phyloP scores from a whole-genome alignment of 768 basidiomycete species.

The Xanthoconium stramineum region DNA sequence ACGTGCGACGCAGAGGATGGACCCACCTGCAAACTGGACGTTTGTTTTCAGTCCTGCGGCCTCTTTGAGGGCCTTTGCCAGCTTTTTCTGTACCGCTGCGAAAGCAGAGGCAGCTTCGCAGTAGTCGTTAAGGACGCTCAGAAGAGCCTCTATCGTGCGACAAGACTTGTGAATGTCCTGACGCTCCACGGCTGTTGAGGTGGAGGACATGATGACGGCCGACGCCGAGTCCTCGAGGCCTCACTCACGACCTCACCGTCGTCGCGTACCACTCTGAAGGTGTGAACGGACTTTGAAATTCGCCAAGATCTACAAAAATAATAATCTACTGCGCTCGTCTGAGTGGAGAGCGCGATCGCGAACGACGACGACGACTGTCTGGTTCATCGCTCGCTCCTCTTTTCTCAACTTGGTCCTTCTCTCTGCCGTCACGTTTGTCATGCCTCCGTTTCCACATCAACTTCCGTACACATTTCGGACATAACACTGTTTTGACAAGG shows the following conservation, averaged over 20 bases:
- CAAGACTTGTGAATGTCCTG: conserved; percentile 78
- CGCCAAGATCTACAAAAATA: neutral
- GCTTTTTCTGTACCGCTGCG: conserved; percentile 67
- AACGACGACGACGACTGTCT: conserved; percentile 4
- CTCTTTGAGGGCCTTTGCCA: conserved; percentile 68
- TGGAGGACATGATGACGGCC: conserved; percentile 10
- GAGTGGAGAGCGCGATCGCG: conserved; percentile 30
- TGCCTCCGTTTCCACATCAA: conserved; percentile 80
- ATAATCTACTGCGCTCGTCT: neutral
- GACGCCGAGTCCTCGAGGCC: neutral
- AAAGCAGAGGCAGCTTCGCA: conserved; percentile 65
- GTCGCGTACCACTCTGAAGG: neutral
- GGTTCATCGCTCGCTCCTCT: neutral
- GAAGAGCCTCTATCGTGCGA: conserved; percentile 67
- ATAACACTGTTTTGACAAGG: conserved; percentile 89
- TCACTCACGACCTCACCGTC: neutral
- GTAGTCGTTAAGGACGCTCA: conserved; percentile 68
- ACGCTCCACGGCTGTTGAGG: conserved; percentile 49
- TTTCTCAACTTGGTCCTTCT: neutral
- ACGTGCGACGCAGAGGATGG: neutral
- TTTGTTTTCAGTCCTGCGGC: conserved; percentile 59
- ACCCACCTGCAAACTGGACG: conserved; percentile 59
- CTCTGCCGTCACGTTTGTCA: conserved; percentile 43
- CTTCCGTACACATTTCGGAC: conserved; percentile 74
- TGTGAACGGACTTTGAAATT: conserved; percentile 24